Evolutionary conservation across 257 asterid genomes (phyloP).

Genomic region (Lycium ferocissimum): DNA sequence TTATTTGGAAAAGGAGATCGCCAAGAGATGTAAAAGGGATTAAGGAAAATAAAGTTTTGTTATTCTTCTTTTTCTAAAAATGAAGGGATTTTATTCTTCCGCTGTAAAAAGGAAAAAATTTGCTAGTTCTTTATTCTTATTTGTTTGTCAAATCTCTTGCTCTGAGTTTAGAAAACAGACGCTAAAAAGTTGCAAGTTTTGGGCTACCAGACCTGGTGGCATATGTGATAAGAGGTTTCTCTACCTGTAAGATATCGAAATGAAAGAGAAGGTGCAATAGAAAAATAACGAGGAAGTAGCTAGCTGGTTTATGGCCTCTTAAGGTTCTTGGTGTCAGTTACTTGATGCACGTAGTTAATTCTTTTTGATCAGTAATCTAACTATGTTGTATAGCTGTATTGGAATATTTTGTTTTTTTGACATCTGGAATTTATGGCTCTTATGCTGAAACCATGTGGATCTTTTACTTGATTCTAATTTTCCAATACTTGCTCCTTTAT

Average conservation of each 20-base stretch:
- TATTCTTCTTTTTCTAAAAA: not conserved
- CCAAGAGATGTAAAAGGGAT: not conserved
- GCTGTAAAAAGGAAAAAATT: not conserved
- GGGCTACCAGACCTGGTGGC: not conserved
- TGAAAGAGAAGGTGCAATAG: not conserved
- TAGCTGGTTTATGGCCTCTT: slow-evolving; percentile 7
- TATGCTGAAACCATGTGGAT: not conserved
- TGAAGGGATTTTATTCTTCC: not conserved
- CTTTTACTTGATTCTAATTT: not conserved
- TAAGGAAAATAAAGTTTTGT: not conserved
- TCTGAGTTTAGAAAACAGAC: not conserved
- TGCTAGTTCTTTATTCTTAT: not conserved
- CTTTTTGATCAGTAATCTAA: not conserved
- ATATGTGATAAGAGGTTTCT: not conserved
- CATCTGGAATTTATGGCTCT: not conserved
- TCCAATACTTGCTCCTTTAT: not conserved
- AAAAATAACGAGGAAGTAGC: not conserved
- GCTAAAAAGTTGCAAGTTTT: not conserved
- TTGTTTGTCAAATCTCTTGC: slow-evolving; percentile 7
- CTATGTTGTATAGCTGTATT: not conserved
- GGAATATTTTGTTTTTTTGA: not conserved
- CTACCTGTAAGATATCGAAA: not conserved
- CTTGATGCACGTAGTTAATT: not conserved
- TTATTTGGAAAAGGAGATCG: not conserved
- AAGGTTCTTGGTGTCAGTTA: not conserved